Conservation (phyloP, 805 yeast genomes). For the Metschnikowia santaceciliae region DNA sequence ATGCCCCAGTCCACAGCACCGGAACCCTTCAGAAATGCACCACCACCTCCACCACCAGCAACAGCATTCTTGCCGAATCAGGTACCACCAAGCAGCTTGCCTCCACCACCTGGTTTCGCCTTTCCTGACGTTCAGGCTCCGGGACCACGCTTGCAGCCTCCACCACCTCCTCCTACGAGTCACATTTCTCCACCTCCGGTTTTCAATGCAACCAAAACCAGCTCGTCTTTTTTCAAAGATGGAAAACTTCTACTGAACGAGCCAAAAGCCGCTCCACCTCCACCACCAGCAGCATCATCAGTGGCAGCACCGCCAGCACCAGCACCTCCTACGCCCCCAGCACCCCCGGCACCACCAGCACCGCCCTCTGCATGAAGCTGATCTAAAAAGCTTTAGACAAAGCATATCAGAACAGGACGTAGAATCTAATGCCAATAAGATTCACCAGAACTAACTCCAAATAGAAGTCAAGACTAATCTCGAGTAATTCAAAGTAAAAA, state of each 20-base stretch:
- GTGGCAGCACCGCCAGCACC: slow-evolving; percentile 15
- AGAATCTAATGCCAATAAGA: too few relatives aligned
- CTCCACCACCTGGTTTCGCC: slow-evolving; percentile 13
- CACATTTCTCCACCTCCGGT: background rate
- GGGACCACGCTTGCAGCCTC: slow-evolving; percentile 2
- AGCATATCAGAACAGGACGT: background rate
- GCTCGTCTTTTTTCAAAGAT: slow-evolving; percentile 1
- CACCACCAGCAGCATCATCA: slow-evolving; percentile 17
- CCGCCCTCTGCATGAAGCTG: slow-evolving; percentile 2
- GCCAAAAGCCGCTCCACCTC: background rate
- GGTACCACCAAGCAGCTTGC: slow-evolving; percentile 7
- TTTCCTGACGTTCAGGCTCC: slow-evolving; percentile 7
- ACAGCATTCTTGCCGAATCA: background rate
- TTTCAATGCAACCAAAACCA: background rate
- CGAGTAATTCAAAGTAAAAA: too few relatives aligned
- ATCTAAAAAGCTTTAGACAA: background rate
- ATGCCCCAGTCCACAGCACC: background rate
- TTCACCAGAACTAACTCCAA: too few relatives aligned
- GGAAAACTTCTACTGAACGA: background rate
- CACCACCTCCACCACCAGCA: slow-evolving; percentile 5
- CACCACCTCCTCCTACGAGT: slow-evolving; percentile 2
- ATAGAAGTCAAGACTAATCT: too few relatives aligned
- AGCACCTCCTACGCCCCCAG: slow-evolving; percentile 21
- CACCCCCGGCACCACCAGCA: slow-evolving; percentile 21
- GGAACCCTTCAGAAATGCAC: background rate